Evolutionary conservation across 805 yeast species (phyloP).

Genomic region (Ogataea neopini): DNA sequence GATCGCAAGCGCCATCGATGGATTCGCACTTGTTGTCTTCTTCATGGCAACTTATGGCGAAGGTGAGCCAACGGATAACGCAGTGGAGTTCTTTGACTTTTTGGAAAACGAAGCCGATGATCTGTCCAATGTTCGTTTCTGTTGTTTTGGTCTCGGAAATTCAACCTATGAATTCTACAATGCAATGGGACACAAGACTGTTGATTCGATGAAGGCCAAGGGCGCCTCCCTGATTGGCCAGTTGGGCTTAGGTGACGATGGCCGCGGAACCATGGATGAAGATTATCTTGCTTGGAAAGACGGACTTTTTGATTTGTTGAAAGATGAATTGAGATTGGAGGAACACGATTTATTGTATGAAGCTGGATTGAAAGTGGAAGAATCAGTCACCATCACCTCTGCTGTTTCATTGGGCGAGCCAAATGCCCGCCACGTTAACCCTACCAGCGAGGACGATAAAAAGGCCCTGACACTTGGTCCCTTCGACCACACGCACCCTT

Average conservation of each 20-base stretch:
- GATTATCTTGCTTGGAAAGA: conserved; percentile 95
- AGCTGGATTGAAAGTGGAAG: conserved; percentile 57
- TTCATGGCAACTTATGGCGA: conserved; percentile 95
- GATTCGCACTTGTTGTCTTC: conserved; percentile 54
- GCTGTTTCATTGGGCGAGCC: conserved; percentile 83
- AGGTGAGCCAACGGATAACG: conserved; percentile 97
- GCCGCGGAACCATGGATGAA: conserved; percentile 91
- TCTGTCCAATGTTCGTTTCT: conserved; percentile 60
- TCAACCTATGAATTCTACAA: conserved; percentile 92
- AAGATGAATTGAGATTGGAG: conserved; percentile 61
- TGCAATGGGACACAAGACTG: conserved; percentile 68
- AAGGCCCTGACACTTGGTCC: conserved; percentile 58
- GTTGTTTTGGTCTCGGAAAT: conserved; percentile 92
- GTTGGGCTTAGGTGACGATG: conserved; percentile 95
- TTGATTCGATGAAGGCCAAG: conserved; percentile 52
- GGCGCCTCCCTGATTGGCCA: conserved; percentile 75
- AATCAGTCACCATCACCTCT: conserved; percentile 35
- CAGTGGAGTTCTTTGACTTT: conserved; percentile 73
- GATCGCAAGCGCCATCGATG: conserved; percentile 57
- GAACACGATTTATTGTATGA: conserved; percentile 82
- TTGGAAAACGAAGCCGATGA: conserved; percentile 60
- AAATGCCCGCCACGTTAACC: conserved; percentile 50
- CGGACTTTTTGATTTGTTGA: conserved; percentile 61
- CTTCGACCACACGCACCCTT: conserved; percentile 80
- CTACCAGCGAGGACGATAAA: conserved; percentile 34